A percentile compares a stretch with the other conserved stretches of the same genome.
Evolutionary conservation across 2,329 filamentous ascomycete species (phyloP).

Genomic region (Dothideomycetes sp.): DNA sequence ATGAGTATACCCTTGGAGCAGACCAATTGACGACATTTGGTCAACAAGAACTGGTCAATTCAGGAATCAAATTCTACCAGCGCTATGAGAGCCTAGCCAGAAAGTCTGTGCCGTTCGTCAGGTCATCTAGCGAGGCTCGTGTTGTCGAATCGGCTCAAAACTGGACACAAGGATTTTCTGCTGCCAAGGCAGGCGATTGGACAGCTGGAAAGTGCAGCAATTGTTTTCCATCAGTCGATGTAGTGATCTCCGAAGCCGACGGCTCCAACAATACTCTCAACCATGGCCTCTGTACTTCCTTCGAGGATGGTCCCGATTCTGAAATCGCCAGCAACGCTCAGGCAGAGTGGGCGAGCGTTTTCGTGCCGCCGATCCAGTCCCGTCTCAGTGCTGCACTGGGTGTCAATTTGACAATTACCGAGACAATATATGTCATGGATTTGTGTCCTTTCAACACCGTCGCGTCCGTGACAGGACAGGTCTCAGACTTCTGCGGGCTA

Average conservation of each 20-base stretch:
- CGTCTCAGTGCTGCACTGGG: conserved; percentile 62
- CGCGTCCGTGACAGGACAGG: conserved; percentile 41
- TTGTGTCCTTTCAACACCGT: conserved; percentile 78
- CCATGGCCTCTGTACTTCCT: conserved; percentile 59
- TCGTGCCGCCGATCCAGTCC: conserved; percentile 55
- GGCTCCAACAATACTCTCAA: conserved; percentile 72
- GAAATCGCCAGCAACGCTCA: conserved; percentile 41
- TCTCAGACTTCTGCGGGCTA: conserved; percentile 64
- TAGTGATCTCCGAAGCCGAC: conserved; percentile 58
- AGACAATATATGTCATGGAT: conserved; percentile 72
- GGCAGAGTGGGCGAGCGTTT: conserved; percentile 48
- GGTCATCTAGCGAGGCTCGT: conserved; percentile 57
- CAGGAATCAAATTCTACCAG: conserved; percentile 63
- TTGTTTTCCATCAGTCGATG: conserved; percentile 41
- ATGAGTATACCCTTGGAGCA: conserved; percentile 58
- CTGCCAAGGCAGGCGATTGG: conserved; percentile 36
- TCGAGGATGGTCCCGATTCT: conserved; percentile 49
- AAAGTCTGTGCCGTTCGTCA: conserved; percentile 54
- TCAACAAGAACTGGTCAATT: conserved; percentile 58
- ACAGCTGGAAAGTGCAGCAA: conserved; percentile 29
- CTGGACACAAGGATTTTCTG: conserved; percentile 65
- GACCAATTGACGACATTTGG: conserved; percentile 62
- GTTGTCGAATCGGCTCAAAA: conserved; percentile 65
- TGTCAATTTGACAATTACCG: conserved; percentile 49
- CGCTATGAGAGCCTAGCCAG: conserved; percentile 57